Evolutionary conservation across 306 rosid species (phyloP).

Genomic region (Pyrus communis): DNA sequence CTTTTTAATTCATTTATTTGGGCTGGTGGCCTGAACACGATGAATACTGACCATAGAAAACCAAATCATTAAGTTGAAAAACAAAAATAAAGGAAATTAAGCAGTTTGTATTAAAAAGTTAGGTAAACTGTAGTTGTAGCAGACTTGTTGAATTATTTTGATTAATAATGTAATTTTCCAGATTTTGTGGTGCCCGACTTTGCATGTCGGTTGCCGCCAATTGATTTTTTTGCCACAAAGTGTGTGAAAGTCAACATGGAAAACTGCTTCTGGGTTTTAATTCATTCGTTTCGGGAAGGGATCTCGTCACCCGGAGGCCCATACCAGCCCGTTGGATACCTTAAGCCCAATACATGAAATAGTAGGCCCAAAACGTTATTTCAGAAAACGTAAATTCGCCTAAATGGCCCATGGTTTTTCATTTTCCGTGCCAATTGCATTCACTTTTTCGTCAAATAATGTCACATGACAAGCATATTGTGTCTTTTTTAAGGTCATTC

Average conservation of each 20-base stretch:
- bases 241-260: background rate
- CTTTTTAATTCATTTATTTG: background rate
- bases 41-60: background rate
- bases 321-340: background rate
- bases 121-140: background rate
- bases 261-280: background rate
- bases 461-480: too few relatives aligned
- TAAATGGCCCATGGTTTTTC: background rate
- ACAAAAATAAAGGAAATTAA: background rate
- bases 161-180: background rate
- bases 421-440: too few relatives aligned
- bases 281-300: background rate
- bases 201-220: too few relatives aligned
- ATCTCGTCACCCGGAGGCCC: background rate
- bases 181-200: too few relatives aligned
- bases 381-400: background rate
- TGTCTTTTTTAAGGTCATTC: too few relatives aligned
- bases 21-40: background rate
- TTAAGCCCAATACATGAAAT: background rate
- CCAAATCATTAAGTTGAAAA: background rate
- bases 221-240: background rate
- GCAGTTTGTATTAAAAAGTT: background rate
- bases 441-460: too few relatives aligned
- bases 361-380: background rate
- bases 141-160: background rate